These are phyloP conservation scores for Coemansia sp. DNA, from an alignment of 192 early-diverging fungal genomes.

Conservation along the genomic window DNA sequence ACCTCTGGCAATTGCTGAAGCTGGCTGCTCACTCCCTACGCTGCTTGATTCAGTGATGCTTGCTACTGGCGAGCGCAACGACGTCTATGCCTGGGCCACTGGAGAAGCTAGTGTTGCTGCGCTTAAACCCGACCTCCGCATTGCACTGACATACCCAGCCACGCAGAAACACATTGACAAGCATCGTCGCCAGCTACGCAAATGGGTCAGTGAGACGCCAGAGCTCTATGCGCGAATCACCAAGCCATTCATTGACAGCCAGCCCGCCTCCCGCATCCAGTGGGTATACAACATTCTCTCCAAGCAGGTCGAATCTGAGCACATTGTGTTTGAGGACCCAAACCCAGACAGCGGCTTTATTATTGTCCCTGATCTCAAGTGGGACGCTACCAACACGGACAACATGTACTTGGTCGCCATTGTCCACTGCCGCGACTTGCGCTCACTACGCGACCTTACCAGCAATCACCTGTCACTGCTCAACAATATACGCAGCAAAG, in stretches of 20 bases:
- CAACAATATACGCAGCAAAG: constrained; percentile 61
- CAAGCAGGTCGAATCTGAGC: constrained; percentile 65
- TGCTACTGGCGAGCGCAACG: constrained; percentile 58
- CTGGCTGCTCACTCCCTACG: background rate
- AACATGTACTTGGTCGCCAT: constrained; percentile 71
- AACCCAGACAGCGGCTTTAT: constrained; percentile 69
- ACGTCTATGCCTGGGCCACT: constrained; percentile 71
- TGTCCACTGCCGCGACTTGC: constrained; percentile 58
- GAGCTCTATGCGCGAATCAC: constrained; percentile 58
- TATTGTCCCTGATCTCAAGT: constrained; percentile 78
- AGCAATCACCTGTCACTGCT: constrained; percentile 63
- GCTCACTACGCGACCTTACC: constrained; percentile 66
- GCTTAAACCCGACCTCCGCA: constrained; percentile 59
- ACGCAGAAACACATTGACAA: constrained; percentile 73
- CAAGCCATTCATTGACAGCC: constrained; percentile 63
- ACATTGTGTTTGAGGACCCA: constrained; percentile 63
- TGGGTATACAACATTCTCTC: constrained; percentile 82
- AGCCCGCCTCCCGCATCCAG: constrained; percentile 62
- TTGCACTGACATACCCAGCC: constrained; percentile 66
- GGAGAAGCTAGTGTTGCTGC: constrained; percentile 34
- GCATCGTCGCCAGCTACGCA: constrained; percentile 64
- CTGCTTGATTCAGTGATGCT: constrained; percentile 24
- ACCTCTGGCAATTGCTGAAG: constrained; percentile 2
- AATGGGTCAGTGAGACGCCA: constrained; percentile 67
- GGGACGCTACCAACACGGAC: constrained; percentile 65